Evolutionary conservation across 192 early-diverging fungal species (phyloP).

Genomic region (Backusella liffmaniae): DNA sequence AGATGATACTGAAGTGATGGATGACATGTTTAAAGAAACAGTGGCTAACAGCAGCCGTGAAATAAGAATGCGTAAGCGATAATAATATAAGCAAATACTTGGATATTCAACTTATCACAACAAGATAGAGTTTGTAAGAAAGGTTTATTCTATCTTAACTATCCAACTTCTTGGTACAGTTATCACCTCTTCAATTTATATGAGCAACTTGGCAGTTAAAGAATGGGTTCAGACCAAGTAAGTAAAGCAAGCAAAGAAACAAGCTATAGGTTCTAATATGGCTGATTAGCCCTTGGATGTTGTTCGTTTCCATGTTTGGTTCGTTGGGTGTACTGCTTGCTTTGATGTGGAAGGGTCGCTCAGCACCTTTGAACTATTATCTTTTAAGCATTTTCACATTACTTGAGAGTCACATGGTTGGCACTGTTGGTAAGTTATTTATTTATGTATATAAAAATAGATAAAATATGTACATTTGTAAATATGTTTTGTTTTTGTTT

Average conservation of each 20-base stretch:
- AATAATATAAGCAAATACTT: neutral
- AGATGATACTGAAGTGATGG: slow-evolving; percentile 10
- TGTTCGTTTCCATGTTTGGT: slow-evolving; percentile 53
- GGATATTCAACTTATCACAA: neutral
- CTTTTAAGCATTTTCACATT: slow-evolving; percentile 66
- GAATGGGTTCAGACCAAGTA: slow-evolving; percentile 56
- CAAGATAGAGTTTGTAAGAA: slow-evolving; percentile 59
- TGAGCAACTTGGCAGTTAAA: slow-evolving; percentile 50
- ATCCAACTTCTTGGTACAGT: slow-evolving; percentile 61
- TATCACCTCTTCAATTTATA: slow-evolving; percentile 52
- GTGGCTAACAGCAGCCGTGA: slow-evolving; percentile 29
- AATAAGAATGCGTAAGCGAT: slow-evolving; percentile 31
- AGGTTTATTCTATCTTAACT: slow-evolving; percentile 70
- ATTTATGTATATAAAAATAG: neutral
- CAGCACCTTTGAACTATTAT: slow-evolving; percentile 59
- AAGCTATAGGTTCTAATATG: neutral
- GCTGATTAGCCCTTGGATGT: slow-evolving; percentile 51
- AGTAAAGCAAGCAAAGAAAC: neutral
- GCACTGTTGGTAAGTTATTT: slow-evolving; percentile 35
- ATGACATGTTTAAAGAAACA: slow-evolving; percentile 36
- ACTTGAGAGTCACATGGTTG: slow-evolving; percentile 41
- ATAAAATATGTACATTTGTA: neutral
- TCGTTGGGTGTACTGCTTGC: slow-evolving; percentile 47
- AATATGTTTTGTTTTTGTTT: neutral
- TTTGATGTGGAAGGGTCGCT: slow-evolving; percentile 58